Evolutionary conservation across 441 rosid species (phyloP).

Genomic region (Pelargonium citronellum): DNA sequence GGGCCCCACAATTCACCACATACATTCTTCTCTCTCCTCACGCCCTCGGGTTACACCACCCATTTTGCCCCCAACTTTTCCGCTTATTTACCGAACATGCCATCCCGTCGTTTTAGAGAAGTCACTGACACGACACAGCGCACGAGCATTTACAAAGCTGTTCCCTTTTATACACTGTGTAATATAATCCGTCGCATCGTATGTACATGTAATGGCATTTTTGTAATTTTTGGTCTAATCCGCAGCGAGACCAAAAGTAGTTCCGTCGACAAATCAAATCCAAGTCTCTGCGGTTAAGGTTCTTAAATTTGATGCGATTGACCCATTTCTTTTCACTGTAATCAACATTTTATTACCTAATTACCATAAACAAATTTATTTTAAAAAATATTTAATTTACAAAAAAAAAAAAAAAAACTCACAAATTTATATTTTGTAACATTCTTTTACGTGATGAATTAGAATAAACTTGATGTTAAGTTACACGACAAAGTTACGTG

Average conservation of each 20-base stretch:
- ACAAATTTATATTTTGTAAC: no score
- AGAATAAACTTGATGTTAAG: no score
- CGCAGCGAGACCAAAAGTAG: no score
- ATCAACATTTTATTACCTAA: not conserved
- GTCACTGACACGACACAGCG: not conserved
- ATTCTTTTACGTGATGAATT: no score
- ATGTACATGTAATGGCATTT: not conserved
- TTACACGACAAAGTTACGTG: no score
- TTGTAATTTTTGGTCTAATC: not conserved
- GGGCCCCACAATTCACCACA: conserved; percentile 17
- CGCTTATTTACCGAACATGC: conserved; percentile 9
- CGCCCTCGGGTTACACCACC: conserved; percentile 21
- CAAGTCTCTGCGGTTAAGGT: not conserved
- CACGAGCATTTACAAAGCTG: not conserved
- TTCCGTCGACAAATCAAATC: not conserved
- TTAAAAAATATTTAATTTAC: no score
- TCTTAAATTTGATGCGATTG: not conserved
- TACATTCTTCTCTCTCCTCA: conserved; percentile 19
- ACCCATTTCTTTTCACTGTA: not conserved
- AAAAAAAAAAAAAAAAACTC: no score
- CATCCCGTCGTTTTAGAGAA: not conserved
- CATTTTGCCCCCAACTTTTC: not conserved
- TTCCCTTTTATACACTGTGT: not conserved
- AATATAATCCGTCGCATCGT: no score
- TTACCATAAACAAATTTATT: no score